Percentiles rank a stretch among this genome's conserved stretches.
Evolutionary conservation across 495 filamentous ascomycete genomes (phyloP).

Genomic region (Penicillium coprophilum): DNA sequence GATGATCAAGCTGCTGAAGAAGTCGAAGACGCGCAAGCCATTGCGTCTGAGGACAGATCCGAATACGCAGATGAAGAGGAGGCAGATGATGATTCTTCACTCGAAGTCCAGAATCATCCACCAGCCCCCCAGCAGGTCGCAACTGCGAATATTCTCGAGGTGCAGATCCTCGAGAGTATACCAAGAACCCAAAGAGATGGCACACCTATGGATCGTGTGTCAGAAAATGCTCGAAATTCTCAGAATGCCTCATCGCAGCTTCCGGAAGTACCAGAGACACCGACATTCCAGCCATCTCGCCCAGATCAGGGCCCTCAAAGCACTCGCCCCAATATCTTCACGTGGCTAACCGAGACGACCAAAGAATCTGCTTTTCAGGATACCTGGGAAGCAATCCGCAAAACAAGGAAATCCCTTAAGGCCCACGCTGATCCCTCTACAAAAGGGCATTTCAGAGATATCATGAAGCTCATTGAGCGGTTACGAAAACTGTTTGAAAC

Average conservation of each 20-base stretch:
- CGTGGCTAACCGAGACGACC: constrained; percentile 1
- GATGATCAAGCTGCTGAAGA: background rate
- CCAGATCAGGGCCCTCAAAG: background rate
- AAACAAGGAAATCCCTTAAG: background rate
- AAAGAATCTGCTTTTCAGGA: constrained; percentile 7
- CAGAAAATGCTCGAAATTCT: background rate
- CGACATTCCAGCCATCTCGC: background rate
- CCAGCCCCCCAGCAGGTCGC: background rate
- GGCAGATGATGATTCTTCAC: no score
- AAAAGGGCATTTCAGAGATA: background rate
- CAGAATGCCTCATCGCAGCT: background rate
- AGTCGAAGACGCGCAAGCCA: background rate
- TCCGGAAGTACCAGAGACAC: background rate
- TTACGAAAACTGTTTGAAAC: background rate
- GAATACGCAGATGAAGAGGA: background rate
- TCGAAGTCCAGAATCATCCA: background rate
- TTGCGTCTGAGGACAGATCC: background rate
- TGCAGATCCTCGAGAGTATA: background rate
- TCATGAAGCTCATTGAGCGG: background rate
- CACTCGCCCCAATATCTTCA: background rate
- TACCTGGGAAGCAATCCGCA: background rate
- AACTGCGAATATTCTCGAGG: background rate
- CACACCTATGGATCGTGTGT: background rate
- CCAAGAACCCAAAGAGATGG: background rate
- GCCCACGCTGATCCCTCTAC: background rate